These are phyloP conservation scores for Pochonia chlamydosporia DNA, from an alignment of 2,329 filamentous ascomycete genomes.

Conservation along the genomic window DNA sequence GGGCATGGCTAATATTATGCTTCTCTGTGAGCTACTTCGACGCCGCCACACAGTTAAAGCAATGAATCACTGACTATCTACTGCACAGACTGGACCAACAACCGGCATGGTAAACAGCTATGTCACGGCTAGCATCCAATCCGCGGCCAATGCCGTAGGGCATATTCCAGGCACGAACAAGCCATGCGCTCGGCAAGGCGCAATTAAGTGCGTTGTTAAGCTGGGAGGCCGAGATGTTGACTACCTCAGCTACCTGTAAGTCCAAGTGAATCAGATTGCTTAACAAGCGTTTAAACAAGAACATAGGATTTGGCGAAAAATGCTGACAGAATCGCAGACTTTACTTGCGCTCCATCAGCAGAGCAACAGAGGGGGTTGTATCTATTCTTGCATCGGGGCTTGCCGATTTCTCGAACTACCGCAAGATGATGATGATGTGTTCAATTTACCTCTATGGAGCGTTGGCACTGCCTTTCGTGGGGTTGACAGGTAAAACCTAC, in stretches of 20 bases:
- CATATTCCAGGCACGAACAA: constrained; percentile 13
- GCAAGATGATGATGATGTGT: constrained; percentile 16
- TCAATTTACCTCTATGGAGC: constrained; percentile 15
- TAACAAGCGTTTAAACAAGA: too few relatives aligned
- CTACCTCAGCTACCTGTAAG: constrained; percentile 16
- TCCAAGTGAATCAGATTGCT: neutral
- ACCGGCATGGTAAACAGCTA: constrained; percentile 13
- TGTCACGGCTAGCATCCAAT: constrained; percentile 15
- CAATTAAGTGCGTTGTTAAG: constrained; percentile 14
- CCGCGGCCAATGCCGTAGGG: constrained; percentile 14
- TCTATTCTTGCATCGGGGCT: constrained; percentile 12
- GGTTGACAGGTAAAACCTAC: constrained; percentile 12
- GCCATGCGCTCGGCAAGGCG: constrained; percentile 14
- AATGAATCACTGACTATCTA: neutral
- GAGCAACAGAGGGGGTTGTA: constrained; percentile 13
- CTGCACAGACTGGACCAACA: constrained; percentile 12
- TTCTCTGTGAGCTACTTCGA: constrained; percentile 11
- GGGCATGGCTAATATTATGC: constrained; percentile 15
- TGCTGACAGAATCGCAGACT: constrained; percentile 3
- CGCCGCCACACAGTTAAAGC: neutral
- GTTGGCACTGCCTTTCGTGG: constrained; percentile 14
- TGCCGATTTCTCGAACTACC: constrained; percentile 15
- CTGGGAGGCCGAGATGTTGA: constrained; percentile 13
- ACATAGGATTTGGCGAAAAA: neutral
- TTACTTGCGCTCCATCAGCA: constrained; percentile 13